Evolutionary conservation across 257 asterid species (phyloP), one percentile per base, ranked within the genome.

Genomic region (Nicotiana tomentosiformis): DNA sequence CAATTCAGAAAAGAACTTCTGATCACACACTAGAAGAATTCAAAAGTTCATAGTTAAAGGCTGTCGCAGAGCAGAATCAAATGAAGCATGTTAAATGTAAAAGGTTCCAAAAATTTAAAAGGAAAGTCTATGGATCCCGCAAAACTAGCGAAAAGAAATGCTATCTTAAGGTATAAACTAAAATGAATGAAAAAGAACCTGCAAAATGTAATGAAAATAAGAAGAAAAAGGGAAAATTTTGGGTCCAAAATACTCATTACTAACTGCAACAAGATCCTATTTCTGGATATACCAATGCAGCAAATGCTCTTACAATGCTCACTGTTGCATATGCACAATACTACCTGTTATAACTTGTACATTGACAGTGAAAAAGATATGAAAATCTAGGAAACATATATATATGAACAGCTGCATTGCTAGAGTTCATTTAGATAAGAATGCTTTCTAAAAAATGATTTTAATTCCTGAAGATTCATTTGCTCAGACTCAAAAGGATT

Each of bases 1-100:
- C 88, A 93, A 86, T 83, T 93, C 92, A 9, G 95, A 84, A 86
- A 94, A 93, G 90, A 94, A 94, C 84, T 83, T 92, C 89, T 92
- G 91, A 77, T 94, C 98, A 84, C 98, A 93, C 84, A 92, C 98
- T 94, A 83, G 85, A 89, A 66, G 37, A 82, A 66, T 72, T 10
- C 49, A 51, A 53, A n/a, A 65, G 37, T 30, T 1, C 78, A 81
- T 81, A 65, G 64, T 72, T 51, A 51, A 51, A 51, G 15, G 35
- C 43, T 15, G 62, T 51, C 39, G 53, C 39, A 26, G 29, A 15
- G 58, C 26, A 49, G 35, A 74, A 74, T 74, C 17, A 74, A 74
- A 74, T 74, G 80, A 26, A 81, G 55, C 56, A 49, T 37, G 61
- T 23, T 29, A 60, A 37, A 61, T 46, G 55, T 60, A 60, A 62